These are phyloP conservation scores for Naganishia kalamii DNA, from an alignment of 768 basidiomycete genomes.

Conservation along the genomic window DNA sequence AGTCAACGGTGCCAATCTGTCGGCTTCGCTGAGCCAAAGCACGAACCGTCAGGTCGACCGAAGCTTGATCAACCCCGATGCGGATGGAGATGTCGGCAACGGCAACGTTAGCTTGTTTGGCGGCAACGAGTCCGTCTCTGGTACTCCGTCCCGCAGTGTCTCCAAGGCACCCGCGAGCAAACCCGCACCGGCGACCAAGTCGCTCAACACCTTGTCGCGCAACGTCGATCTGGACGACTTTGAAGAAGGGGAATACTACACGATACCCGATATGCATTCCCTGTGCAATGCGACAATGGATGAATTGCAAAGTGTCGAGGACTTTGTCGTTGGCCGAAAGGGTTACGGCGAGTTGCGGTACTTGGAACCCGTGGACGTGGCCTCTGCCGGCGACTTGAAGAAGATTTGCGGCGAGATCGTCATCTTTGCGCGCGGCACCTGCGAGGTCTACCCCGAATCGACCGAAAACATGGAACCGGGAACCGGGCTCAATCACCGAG, in stretches of 20 bases:
- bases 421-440: constrained; percentile 73
- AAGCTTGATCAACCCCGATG: constrained; percentile 26
- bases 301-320: constrained; percentile 65
- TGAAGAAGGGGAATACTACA: constrained; percentile 86
- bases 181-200: neutral
- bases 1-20: constrained; percentile 43
- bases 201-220: constrained; percentile 13
- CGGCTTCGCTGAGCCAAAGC: constrained; percentile 36
- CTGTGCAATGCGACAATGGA: constrained; percentile 67
- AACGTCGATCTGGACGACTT: constrained; percentile 44
- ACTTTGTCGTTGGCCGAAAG: constrained; percentile 79
- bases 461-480: constrained; percentile 76
- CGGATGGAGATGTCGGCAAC: constrained; percentile 25
- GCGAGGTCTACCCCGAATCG: constrained; percentile 89
- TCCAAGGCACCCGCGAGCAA: neutral
- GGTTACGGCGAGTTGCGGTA: constrained; percentile 83
- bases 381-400: constrained; percentile 68
- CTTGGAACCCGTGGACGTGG: constrained; percentile 73
- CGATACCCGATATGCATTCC: constrained; percentile 67
- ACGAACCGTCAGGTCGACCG: constrained; percentile 32
- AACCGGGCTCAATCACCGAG: constrained; percentile 80
- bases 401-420: constrained; percentile 80
- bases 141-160: constrained; percentile 15
- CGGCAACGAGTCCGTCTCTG: constrained; percentile 17
- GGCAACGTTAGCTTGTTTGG: constrained; percentile 32